Evolutionary conservation across 176 grass and related monocot species (phyloP).

Genomic region (Canna indica): DNA sequence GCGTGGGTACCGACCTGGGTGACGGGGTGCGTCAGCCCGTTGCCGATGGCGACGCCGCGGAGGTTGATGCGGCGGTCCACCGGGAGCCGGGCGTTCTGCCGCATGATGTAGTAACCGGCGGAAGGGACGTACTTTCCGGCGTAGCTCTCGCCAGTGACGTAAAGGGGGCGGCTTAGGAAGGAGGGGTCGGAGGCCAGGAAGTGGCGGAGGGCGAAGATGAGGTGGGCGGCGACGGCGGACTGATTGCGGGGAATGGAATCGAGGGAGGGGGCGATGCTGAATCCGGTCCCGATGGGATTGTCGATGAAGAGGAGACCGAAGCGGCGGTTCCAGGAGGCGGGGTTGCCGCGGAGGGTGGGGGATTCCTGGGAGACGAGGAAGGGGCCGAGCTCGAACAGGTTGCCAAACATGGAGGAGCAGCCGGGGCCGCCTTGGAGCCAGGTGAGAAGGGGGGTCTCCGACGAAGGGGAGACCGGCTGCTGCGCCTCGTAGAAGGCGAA

Average conservation of each 20-base stretch:
- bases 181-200: slow-evolving; percentile 40
- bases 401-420: slow-evolving; percentile 52
- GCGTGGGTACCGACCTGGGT: slow-evolving; percentile 52
- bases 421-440: slow-evolving; percentile 67
- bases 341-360: slow-evolving; percentile 34
- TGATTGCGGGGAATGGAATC: slow-evolving; percentile 44
- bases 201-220: slow-evolving; percentile 32
- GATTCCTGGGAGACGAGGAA: slow-evolving; percentile 32
- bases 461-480: slow-evolving; percentile 25
- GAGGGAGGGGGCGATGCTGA: slow-evolving; percentile 31
- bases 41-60: slow-evolving; percentile 47
- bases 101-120: slow-evolving; percentile 33
- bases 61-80: slow-evolving; percentile 23
- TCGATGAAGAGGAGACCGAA: slow-evolving; percentile 69
- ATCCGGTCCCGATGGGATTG: slow-evolving; percentile 61
- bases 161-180: slow-evolving; percentile 43
- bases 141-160: slow-evolving; percentile 67
- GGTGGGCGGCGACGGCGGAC: slow-evolving; percentile 33
- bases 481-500: slow-evolving; percentile 67
- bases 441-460: slow-evolving; percentile 38
- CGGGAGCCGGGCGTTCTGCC: slow-evolving; percentile 19
- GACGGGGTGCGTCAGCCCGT: slow-evolving; percentile 56
- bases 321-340: slow-evolving; percentile 44
- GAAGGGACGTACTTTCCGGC: slow-evolving; percentile 61
- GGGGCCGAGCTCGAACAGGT: slow-evolving; percentile 53